Evolutionary conservation across 805 yeast genomes (phyloP), one percentile per base, ranked within the genome.

Genomic region (Blastobotrys peoriensis): DNA sequence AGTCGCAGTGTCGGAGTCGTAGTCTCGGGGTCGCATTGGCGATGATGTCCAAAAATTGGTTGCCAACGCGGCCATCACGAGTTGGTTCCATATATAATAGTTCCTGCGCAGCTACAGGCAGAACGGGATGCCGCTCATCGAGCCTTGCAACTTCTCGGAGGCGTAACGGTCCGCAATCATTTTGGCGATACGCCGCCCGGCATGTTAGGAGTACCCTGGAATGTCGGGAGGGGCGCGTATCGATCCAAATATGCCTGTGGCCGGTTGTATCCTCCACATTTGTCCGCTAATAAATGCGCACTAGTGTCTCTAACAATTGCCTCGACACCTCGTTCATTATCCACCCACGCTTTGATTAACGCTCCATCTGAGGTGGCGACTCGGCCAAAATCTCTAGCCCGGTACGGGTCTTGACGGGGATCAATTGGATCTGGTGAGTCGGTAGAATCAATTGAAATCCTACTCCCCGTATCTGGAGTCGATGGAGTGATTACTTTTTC

Each of bases 351-450:
- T 16, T 35, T 38, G 13, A 51, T 46, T 3, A 20, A 28, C 22
- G 45, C 51, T 37, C 54, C 16, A 44, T 27, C 8, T 38, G n/a
- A 2, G 33, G 28, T 45, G 20, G 46, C 36, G 4, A n/a, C 19
- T 8, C 33, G 25, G 5, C 42, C 46, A 16, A 18, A 39, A 22
- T 51, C 55, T 27, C 57, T 30, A 2, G 57, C 56, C 10, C 56
- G 48, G 25, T 54, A 54, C 8, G 58, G 51, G 47, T 54, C 58
- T 20, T 52, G 33, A 10, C 58, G 38, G 1, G 56, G 54, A 36
- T 52, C 55, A 9, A 43, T 38, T 17, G 19, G 23, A 16, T 28
- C 23, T 4, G 44, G 41, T 25, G 8, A 8, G 17, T 9, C 37
- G n/a, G 30, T 23, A n/a, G 16, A 20, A 20, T 22, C 40, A 33